A percentile compares a stretch with the other conserved stretches of the same genome.
phyloP scores from a whole-genome alignment of 169 alveolate genomes.

The Plasmodium inui region DNA sequence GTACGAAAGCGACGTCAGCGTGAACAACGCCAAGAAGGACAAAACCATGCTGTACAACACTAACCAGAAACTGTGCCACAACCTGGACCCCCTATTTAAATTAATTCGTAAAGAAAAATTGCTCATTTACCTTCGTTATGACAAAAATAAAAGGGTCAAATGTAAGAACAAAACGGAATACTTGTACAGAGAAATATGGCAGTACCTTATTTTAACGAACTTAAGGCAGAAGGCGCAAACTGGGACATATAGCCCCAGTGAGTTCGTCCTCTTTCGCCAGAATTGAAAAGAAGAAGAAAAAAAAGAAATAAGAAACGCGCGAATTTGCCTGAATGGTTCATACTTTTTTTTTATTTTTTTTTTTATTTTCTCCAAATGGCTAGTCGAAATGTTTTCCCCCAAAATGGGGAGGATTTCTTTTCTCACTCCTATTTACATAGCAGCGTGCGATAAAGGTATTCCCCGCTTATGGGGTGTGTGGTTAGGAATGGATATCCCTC shows the following conservation, averaged over 20 bases:
- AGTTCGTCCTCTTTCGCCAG: conserved; percentile 20
- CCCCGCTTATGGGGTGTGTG: not conserved
- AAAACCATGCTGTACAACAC: conserved; percentile 44
- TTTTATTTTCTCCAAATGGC: not conserved
- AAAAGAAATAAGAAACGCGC: not conserved
- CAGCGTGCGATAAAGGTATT: not conserved
- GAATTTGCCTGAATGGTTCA: conserved; percentile 2
- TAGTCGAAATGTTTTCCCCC: not conserved
- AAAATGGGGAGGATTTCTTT: not conserved
- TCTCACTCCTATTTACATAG: not conserved
- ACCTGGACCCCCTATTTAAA: conserved; percentile 36
- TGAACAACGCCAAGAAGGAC: conserved; percentile 27
- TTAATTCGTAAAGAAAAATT: conserved; percentile 36
- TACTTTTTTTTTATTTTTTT: not conserved
- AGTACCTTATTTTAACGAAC: conserved; percentile 27
- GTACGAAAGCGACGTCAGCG: conserved; percentile 68
- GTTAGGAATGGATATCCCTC: not conserved
- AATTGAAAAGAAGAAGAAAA: not conserved
- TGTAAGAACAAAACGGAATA: conserved; percentile 56
- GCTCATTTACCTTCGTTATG: conserved; percentile 59
- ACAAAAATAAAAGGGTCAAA: conserved; percentile 53
- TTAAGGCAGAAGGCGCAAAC: not conserved
- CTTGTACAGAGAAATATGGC: conserved; percentile 48
- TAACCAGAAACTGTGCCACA: conserved; percentile 8
- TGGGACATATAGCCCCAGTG: not conserved